Percentiles rank a stretch among this genome's conserved stretches.
Conservation (phyloP, 139 green algal species). For the Closterium sp. region DNA sequence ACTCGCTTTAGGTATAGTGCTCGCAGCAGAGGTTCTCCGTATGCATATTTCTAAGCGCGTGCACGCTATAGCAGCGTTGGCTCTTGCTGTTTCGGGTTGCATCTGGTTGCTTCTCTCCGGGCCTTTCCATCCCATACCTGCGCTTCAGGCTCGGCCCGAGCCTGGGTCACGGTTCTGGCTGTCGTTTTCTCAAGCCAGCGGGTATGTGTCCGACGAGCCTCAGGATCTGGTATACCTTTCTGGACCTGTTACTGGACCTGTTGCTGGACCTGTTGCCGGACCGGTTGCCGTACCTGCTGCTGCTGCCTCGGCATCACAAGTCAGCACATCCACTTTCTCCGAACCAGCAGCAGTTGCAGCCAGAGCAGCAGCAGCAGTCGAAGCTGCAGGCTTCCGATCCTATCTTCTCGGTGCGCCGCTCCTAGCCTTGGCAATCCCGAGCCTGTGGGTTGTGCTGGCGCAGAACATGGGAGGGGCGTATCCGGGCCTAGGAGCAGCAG, state of each 20-base stretch:
- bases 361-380: not conserved
- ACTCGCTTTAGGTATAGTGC: conserved; percentile 13
- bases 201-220: not conserved
- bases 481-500: conserved; percentile 15
- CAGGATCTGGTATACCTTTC: not conserved
- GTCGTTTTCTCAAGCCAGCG: not conserved
- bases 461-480: conserved; percentile 38
- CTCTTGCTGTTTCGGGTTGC: not conserved
- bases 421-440: conserved; percentile 13
- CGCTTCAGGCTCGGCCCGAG: not conserved
- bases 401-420: conserved; percentile 15
- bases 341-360: not conserved
- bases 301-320: not conserved
- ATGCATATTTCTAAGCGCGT: conserved; percentile 23
- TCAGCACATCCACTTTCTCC: not conserved
- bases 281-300: not conserved
- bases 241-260: not conserved
- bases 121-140: not conserved
- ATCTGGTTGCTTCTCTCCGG: conserved; percentile 17
- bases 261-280: not conserved
- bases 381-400: not conserved
- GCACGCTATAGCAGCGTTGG: conserved; percentile 14
- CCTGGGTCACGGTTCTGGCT: not conserved
- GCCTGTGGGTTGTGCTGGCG: conserved; percentile 31
- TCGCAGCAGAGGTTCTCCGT: conserved; percentile 21